Evolutionary conservation across 176 grass and related monocot species (phyloP).

Genomic region (Zea mays): DNA sequence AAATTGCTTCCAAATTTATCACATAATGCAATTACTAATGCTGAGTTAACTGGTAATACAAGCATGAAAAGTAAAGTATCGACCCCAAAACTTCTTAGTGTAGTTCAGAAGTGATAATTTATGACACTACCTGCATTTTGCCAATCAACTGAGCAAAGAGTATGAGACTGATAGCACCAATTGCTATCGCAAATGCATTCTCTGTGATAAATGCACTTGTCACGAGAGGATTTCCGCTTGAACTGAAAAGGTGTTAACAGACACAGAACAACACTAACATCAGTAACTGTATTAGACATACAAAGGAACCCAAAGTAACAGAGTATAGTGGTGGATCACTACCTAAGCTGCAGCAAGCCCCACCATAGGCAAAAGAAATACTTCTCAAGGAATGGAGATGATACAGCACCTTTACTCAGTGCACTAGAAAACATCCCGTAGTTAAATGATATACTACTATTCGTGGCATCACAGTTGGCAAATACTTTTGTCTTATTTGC

Average conservation of each 20-base stretch:
- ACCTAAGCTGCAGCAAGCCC: slow-evolving; percentile 91
- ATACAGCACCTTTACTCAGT: slow-evolving; percentile 39
- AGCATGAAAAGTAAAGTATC: slow-evolving; percentile 3
- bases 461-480: slow-evolving; percentile 25
- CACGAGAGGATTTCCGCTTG: slow-evolving; percentile 54
- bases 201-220: slow-evolving; percentile 73
- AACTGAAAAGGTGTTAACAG: slow-evolving; percentile 56
- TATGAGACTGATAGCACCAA: slow-evolving; percentile 73
- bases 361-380: slow-evolving; percentile 92
- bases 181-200: slow-evolving; percentile 74
- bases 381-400: slow-evolving; percentile 59
- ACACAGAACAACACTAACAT: background rate
- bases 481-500: slow-evolving; percentile 30
- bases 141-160: slow-evolving; percentile 86
- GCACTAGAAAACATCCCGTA: slow-evolving; percentile 58
- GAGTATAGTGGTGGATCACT: slow-evolving; percentile 4
- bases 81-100: background rate
- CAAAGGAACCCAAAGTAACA: slow-evolving; percentile 4
- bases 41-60: background rate
- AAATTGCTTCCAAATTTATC: slow-evolving; percentile 7
- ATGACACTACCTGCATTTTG: slow-evolving; percentile 76
- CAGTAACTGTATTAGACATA: slow-evolving; percentile 3
- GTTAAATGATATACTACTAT: background rate
- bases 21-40: background rate
- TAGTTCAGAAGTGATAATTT: slow-evolving; percentile 1